phyloP scores from a whole-genome alignment of 208 protist species.

The Spironucleus salmonicida region DNA sequence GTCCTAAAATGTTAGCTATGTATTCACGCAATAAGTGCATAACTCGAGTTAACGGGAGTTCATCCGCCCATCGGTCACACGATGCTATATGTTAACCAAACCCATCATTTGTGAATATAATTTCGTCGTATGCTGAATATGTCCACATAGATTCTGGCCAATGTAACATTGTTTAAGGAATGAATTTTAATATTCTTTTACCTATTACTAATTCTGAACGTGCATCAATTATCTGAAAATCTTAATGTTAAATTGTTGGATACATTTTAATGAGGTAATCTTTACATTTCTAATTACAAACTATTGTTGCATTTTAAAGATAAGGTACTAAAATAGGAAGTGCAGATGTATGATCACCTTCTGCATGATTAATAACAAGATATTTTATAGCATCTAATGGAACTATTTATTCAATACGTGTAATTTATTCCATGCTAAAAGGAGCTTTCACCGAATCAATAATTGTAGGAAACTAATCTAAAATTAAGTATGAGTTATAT shows the following conservation, averaged over 20 bases:
- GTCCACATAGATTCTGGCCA: not conserved
- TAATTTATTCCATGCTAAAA: not conserved
- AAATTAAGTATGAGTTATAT: not conserved
- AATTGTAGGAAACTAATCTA: not conserved
- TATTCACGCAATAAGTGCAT: conserved; percentile 9
- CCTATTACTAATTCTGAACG: not conserved
- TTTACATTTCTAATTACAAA: not conserved
- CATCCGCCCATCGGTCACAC: not conserved
- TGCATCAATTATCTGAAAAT: not conserved
- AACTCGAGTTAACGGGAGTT: not conserved
- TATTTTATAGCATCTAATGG: not conserved
- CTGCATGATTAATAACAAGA: not conserved
- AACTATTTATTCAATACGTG: not conserved
- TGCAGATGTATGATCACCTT: not conserved
- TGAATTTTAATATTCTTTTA: not conserved
- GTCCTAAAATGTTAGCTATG: conserved; percentile 15
- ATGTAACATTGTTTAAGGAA: not conserved
- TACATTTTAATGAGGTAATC: not conserved
- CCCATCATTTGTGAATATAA: not conserved
- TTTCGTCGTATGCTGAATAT: not conserved
- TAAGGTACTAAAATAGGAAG: not conserved
- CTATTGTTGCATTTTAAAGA: not conserved
- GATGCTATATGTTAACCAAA: conserved; percentile 20
- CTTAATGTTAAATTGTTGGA: not conserved
- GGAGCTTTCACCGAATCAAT: not conserved